These are phyloP conservation scores for Pseudogymnoascus sp. DNA, from an alignment of 2,329 filamentous ascomycete species.

Conservation along the genomic window DNA sequence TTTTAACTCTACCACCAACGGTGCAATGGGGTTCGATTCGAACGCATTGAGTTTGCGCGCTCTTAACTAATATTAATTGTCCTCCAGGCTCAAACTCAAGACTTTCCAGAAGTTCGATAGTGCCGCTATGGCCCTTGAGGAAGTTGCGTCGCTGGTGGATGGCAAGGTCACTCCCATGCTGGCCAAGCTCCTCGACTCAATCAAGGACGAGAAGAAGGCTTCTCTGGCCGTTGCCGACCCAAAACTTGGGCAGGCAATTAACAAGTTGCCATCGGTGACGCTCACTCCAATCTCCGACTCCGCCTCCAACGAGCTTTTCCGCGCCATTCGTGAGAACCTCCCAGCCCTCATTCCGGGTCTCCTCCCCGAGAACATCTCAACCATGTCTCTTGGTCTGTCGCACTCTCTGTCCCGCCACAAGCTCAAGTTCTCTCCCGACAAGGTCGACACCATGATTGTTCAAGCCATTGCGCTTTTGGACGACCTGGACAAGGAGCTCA, in stretches of 20 bases:
- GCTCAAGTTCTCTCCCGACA: slow-evolving; percentile 96
- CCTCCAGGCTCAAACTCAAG: slow-evolving; percentile 77
- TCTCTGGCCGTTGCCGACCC: slow-evolving; percentile 90
- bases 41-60: not conserved
- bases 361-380: slow-evolving; percentile 74
- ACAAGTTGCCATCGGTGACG: slow-evolving; percentile 80
- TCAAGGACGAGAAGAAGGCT: slow-evolving; percentile 97
- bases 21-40: not conserved
- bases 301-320: slow-evolving; percentile 79
- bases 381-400: slow-evolving; percentile 91
- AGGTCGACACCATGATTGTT: slow-evolving; percentile 99
- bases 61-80: not conserved
- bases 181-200: slow-evolving; percentile 69
- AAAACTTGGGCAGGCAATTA: slow-evolving; percentile 85
- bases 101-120: slow-evolving; percentile 97
- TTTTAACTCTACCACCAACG: slow-evolving; percentile 26
- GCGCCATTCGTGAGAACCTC: slow-evolving; percentile 86
- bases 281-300: slow-evolving; percentile 79
- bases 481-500: slow-evolving; percentile 96
- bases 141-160: slow-evolving; percentile 80
- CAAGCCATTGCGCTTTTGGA: slow-evolving; percentile 91
- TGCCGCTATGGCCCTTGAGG: slow-evolving; percentile 80
- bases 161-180: slow-evolving; percentile 92
- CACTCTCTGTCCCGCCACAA: slow-evolving; percentile 96
- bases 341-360: slow-evolving; percentile 86